phyloP scores from a whole-genome alignment of 768 basidiomycete species.

The Porphyrellus cyaneotinctus region DNA sequence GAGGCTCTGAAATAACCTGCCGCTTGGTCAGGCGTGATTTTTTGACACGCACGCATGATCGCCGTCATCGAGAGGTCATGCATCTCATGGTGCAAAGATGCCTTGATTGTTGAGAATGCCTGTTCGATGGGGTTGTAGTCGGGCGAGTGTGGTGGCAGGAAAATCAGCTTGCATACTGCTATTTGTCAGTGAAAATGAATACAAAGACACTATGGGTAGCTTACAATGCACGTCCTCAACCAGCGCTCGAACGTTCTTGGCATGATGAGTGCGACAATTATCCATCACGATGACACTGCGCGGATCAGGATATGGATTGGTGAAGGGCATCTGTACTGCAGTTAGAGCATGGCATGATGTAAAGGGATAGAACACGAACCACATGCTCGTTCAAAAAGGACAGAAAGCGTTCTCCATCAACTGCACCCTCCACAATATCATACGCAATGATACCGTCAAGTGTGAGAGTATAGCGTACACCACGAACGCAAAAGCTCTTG shows the following conservation, averaged over 20 bases:
- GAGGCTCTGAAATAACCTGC: neutral
- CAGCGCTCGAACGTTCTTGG: conserved; percentile 14
- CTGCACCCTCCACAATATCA: too few relatives aligned
- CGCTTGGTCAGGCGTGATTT: neutral
- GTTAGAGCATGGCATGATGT: neutral
- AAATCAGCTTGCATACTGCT: neutral
- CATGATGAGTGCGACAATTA: conserved; percentile 25
- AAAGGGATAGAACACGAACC: neutral
- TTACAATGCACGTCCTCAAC: conserved; percentile 19
- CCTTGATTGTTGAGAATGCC: neutral
- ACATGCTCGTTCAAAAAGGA: too few relatives aligned
- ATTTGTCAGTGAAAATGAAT: too few relatives aligned
- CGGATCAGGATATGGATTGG: neutral
- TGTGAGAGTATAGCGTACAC: too few relatives aligned
- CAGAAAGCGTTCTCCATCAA: too few relatives aligned
- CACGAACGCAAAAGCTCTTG: too few relatives aligned
- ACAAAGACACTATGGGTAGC: too few relatives aligned
- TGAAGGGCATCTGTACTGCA: conserved; percentile 3
- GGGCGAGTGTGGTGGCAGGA: neutral
- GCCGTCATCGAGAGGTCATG: neutral
- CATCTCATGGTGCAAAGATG: neutral
- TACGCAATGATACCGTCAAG: too few relatives aligned
- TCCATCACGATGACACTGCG: conserved; percentile 22
- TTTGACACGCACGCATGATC: neutral
- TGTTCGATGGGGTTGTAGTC: neutral